Conservation (phyloP, 176 grass and related monocot species). For the Zea luxurians region DNA sequence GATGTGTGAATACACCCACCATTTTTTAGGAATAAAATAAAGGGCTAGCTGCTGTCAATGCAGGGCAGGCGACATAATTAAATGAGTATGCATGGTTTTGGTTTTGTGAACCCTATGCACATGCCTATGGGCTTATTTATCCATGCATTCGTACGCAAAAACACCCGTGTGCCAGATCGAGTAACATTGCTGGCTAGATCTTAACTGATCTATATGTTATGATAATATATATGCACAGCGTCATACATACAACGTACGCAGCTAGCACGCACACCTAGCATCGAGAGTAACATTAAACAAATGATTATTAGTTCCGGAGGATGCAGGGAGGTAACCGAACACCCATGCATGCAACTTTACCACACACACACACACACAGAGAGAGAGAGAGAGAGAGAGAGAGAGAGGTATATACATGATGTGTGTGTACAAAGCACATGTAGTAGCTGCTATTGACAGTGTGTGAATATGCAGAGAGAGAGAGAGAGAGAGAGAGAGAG, state of each 20-base stretch:
- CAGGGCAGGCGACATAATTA: no score
- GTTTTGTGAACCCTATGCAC: slow-evolving; percentile 22
- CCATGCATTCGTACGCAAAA: slow-evolving; percentile 1
- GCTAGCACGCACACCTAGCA: not conserved
- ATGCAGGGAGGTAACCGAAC: not conserved
- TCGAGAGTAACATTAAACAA: not conserved
- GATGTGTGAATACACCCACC: no score
- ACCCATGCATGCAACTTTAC: not conserved
- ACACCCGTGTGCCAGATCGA: not conserved
- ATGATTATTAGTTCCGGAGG: not conserved
- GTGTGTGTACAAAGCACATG: no score
- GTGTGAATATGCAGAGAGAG: no score
- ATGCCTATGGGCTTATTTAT: slow-evolving; percentile 27
- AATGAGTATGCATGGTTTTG: not conserved
- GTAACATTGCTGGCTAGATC: not conserved
- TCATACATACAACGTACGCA: slow-evolving; percentile 12
- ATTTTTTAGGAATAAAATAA: no score
- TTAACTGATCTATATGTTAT: not conserved
- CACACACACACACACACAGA: not conserved
- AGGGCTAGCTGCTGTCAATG: no score
- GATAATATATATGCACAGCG: not conserved
- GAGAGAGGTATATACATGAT: no score
- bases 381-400: no score
- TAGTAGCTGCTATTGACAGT: no score
- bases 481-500: not conserved